Evolutionary conservation across 495 filamentous ascomycete genomes (phyloP).

Genomic region (Stereocaulon alpinum): DNA sequence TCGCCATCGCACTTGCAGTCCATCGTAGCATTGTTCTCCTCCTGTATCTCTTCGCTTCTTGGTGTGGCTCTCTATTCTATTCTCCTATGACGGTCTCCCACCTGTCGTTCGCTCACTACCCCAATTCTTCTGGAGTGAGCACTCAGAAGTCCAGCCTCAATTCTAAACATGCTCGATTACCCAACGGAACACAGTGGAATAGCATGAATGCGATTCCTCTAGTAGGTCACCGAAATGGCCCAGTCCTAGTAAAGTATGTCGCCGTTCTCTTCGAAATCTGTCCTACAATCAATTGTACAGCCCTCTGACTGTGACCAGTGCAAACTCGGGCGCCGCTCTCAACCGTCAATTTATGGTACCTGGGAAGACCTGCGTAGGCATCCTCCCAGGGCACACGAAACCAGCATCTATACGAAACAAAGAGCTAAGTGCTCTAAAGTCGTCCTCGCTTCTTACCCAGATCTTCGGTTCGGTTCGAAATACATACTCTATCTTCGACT

Average conservation of each 20-base stretch:
- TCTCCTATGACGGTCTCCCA: not conserved
- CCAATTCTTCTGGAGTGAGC: not conserved
- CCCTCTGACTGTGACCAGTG: slow-evolving; percentile 4
- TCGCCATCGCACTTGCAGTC: not conserved
- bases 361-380: slow-evolving; percentile 20
- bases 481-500: not conserved
- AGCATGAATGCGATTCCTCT: not conserved
- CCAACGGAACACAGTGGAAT: not conserved
- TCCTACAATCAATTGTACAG: not conserved
- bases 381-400: slow-evolving; percentile 15
- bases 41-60: not conserved
- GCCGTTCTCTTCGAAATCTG: not conserved
- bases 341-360: slow-evolving; percentile 13
- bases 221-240: not conserved
- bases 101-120: not conserved
- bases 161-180: not conserved
- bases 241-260: not conserved
- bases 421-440: not conserved
- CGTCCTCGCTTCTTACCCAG: not conserved
- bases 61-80: not conserved
- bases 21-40: not conserved
- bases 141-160: not conserved
- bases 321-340: not conserved
- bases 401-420: slow-evolving; percentile 17
- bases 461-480: not conserved